Evolutionary conservation across 2,329 filamentous ascomycete species (phyloP).

Genomic region (Beauveria rudraprayagi): DNA sequence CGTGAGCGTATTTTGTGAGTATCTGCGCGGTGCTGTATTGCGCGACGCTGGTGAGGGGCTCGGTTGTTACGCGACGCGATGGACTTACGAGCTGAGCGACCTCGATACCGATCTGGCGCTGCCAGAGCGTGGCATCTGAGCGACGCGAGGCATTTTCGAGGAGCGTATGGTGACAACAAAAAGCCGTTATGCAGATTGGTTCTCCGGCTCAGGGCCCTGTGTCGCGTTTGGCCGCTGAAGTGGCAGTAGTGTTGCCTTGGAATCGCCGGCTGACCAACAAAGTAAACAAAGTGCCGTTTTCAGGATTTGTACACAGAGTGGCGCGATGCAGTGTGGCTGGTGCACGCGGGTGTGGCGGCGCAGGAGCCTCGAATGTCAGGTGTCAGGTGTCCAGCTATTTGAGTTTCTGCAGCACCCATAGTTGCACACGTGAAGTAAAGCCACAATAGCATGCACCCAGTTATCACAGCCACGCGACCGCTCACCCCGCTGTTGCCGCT

Average conservation of each 20-base stretch:
- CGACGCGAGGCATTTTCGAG: conserved; percentile 49
- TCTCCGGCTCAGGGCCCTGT: neutral
- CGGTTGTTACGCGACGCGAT: conserved; percentile 13
- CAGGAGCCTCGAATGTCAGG: neutral
- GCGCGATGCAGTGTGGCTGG: conserved; percentile 6
- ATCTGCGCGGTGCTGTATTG: neutral
- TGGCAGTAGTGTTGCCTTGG: conserved; percentile 6
- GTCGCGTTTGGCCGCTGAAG: conserved; percentile 8
- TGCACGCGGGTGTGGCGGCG: neutral
- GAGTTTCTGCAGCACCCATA: neutral
- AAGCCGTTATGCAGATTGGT: neutral
- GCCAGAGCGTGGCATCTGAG: conserved; percentile 44
- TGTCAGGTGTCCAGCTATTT: neutral
- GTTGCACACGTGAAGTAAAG: neutral
- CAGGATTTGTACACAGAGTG: neutral
- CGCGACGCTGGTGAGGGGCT: conserved; percentile 13
- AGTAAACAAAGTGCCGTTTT: conserved; percentile 13
- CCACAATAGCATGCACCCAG: neutral
- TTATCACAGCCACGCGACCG: neutral
- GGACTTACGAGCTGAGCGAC: conserved; percentile 20
- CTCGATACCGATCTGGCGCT: conserved; percentile 37
- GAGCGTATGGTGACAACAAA: neutral
- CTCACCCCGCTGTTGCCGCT: no score
- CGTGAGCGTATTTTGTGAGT: neutral
- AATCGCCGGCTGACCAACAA: conserved; percentile 2